A percentile compares a stretch with the other conserved stretches of the same genome.
Evolutionary conservation across 148 eudicot genomes (phyloP).

Genomic region (Arbutus unedo): DNA sequence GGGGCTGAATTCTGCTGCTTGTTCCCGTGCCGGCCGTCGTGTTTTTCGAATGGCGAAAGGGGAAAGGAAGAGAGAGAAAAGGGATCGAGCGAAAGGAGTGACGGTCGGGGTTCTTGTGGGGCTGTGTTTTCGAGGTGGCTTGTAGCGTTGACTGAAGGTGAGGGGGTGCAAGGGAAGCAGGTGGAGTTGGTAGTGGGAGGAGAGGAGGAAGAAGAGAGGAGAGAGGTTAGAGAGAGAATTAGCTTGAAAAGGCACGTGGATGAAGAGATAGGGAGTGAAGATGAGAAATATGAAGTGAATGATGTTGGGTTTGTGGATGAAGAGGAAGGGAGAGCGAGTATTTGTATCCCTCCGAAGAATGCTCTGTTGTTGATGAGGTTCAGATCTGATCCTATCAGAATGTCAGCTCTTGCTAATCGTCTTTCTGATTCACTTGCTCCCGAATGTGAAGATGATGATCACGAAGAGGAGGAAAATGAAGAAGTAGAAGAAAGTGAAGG

Average conservation of each 20-base stretch:
- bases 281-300: constrained; percentile 30
- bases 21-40: constrained; percentile 68
- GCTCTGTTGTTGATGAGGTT: constrained; percentile 89
- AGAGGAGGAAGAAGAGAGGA: constrained; percentile 24
- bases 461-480: constrained; percentile 21
- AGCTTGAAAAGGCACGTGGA: constrained; percentile 66
- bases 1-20: constrained; percentile 74
- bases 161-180: constrained; percentile 40
- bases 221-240: constrained; percentile 25
- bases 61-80: constrained; percentile 17
- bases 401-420: constrained; percentile 67
- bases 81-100: not conserved
- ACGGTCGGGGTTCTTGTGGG: constrained; percentile 37
- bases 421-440: constrained; percentile 41
- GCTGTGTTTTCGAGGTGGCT: constrained; percentile 64
- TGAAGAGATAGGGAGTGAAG: constrained; percentile 61
- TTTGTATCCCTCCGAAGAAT: constrained; percentile 85
- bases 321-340: constrained; percentile 45
- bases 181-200: constrained; percentile 57
- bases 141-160: constrained; percentile 41
- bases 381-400: constrained; percentile 82
- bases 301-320: constrained; percentile 20
- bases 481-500: constrained; percentile 4
- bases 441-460: constrained; percentile 13
- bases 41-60: constrained; percentile 32